Evolutionary conservation across 164 flowering plant genomes (phyloP).

Genomic region (Tinospora cordifolia): DNA sequence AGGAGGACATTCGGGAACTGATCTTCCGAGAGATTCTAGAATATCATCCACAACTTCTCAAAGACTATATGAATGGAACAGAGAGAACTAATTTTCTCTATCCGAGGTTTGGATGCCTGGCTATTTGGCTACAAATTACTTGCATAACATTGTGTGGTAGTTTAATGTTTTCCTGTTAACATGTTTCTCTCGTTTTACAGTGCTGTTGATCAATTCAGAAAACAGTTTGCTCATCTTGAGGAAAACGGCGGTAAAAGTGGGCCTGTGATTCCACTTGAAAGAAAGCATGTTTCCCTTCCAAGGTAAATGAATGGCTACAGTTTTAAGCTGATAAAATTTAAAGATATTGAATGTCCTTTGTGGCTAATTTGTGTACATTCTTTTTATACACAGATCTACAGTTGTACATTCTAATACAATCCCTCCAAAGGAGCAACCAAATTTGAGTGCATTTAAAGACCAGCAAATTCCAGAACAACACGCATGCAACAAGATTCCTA

Average conservation of each 20-base stretch:
- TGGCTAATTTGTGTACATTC: not conserved
- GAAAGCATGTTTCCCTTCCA: conserved; percentile 87
- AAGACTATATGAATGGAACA: conserved; percentile 71
- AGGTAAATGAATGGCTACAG: too few relatives aligned
- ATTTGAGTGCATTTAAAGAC: conserved; percentile 30
- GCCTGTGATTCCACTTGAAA: conserved; percentile 63
- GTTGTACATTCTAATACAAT: conserved; percentile 60
- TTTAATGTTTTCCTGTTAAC: conserved; percentile 3
- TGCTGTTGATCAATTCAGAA: conserved; percentile 82
- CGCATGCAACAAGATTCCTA: conserved; percentile 26
- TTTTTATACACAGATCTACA: conserved; percentile 50
- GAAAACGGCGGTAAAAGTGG: conserved; percentile 75
- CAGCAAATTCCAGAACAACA: conserved; percentile 36
- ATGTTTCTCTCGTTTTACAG: conserved; percentile 29
- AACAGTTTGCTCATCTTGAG: conserved; percentile 87
- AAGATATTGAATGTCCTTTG: not conserved
- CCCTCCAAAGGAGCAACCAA: conserved; percentile 45
- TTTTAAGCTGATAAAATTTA: too few relatives aligned
- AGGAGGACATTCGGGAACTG: conserved; percentile 78
- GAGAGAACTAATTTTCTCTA: conserved; percentile 81
- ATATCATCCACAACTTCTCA: conserved; percentile 82
- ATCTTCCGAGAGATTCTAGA: conserved; percentile 83
- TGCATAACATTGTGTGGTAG: not conserved
- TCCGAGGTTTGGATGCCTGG: conserved; percentile 50
- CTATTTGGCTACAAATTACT: not conserved